Evolutionary conservation across 495 filamentous ascomycete genomes (phyloP).

Genomic region (Ramalina intermedia): DNA sequence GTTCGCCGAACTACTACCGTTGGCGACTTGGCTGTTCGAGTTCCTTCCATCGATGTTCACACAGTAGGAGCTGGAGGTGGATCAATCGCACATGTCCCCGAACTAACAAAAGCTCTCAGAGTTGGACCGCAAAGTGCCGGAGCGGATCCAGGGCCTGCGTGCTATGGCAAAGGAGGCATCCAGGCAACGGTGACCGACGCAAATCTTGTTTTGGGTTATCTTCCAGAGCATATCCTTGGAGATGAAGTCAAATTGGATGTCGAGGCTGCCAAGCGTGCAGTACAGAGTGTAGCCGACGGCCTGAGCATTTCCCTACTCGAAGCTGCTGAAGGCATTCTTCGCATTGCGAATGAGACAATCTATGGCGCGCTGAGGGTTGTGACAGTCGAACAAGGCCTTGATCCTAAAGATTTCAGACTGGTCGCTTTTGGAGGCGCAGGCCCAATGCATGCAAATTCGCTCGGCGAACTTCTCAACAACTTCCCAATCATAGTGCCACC

Average conservation of each 20-base stretch:
- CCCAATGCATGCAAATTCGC: slow-evolving; percentile 32
- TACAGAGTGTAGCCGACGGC: slow-evolving; percentile 27
- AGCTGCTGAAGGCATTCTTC: slow-evolving; percentile 33
- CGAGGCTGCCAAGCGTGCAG: slow-evolving; percentile 22
- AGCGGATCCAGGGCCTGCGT: slow-evolving; percentile 31
- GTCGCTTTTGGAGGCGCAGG: slow-evolving; percentile 40
- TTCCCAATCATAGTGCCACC: slow-evolving; percentile 39
- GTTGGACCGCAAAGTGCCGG: slow-evolving; percentile 38
- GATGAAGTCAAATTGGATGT: slow-evolving; percentile 31
- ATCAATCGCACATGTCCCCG: slow-evolving; percentile 30
- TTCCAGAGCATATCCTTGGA: slow-evolving; percentile 30
- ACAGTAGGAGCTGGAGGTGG: slow-evolving; percentile 37
- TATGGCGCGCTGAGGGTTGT: slow-evolving; percentile 36
- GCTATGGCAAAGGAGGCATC: slow-evolving; percentile 31
- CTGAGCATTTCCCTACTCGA: slow-evolving; percentile 29
- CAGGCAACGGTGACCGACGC: slow-evolving; percentile 36
- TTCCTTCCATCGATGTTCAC: slow-evolving; percentile 33
- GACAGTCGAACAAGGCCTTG: slow-evolving; percentile 37
- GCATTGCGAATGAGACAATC: slow-evolving; percentile 35
- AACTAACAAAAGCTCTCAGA: slow-evolving; percentile 31
- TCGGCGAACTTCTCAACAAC: slow-evolving; percentile 33
- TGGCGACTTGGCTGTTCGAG: slow-evolving; percentile 29
- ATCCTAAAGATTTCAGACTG: slow-evolving; percentile 36
- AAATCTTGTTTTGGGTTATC: slow-evolving; percentile 34
- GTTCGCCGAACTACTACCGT: slow-evolving; percentile 33